phyloP scores from a whole-genome alignment of 2,329 filamentous ascomycete genomes.

The Blastomyces silverae region DNA sequence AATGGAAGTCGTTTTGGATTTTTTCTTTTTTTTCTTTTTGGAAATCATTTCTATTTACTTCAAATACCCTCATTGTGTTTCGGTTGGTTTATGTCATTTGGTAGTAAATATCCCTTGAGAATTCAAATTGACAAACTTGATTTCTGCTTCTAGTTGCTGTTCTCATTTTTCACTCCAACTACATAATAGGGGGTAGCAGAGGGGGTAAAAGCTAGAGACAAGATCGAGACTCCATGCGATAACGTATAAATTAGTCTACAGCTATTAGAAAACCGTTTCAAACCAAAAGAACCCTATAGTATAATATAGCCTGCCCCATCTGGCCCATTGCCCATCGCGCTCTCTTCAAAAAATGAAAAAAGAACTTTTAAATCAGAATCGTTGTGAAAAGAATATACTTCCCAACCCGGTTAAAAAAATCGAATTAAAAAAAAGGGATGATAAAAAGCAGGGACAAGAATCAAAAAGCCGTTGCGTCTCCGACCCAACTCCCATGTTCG shows the following conservation, averaged over 20 bases:
- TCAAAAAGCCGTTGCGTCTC: not conserved
- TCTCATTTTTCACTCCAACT: not conserved
- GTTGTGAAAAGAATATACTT: conserved; percentile 11
- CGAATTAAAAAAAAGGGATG: not conserved
- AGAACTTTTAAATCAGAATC: not conserved
- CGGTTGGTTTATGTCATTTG: not conserved
- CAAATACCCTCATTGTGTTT: not conserved
- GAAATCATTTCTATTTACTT: not conserved
- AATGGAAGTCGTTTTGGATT: not conserved
- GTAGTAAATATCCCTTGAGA: not conserved
- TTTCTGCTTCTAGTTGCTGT: not conserved
- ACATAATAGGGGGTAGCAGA: not conserved
- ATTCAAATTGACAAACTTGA: not conserved
- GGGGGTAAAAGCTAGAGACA: not conserved
- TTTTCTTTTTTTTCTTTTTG: not conserved
- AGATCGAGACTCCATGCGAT: not conserved
- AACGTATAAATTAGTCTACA: not conserved
- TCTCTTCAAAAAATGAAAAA: conserved; percentile 14
- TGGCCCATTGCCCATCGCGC: not conserved
- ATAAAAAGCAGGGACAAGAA: conserved; percentile 7
- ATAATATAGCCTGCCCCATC: not conserved
- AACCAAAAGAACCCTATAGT: not conserved
- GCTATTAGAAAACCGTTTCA: not conserved
- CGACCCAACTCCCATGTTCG: not conserved
- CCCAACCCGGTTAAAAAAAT: conserved; percentile 11